Evolutionary conservation across 257 asterid species (phyloP).

Genomic region (Thymus mandschuricus): DNA sequence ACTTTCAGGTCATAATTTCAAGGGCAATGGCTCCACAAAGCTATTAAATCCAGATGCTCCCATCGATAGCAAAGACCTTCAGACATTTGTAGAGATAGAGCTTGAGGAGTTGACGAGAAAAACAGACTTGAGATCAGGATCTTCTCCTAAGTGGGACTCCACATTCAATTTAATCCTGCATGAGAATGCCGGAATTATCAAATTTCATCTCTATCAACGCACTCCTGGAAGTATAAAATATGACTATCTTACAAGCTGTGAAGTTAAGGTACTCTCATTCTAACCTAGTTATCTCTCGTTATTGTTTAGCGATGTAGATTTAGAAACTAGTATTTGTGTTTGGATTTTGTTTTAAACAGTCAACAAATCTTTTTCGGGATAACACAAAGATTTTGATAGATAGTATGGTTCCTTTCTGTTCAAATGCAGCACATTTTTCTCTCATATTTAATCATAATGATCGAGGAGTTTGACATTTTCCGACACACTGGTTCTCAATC

Average conservation of each 20-base stretch:
- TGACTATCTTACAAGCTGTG: conserved; percentile 85
- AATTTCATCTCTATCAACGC: conserved; percentile 74
- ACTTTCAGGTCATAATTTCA: conserved; percentile 54
- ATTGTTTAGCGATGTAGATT: conserved; percentile 11
- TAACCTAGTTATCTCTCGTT: conserved; percentile 19
- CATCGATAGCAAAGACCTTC: conserved; percentile 56
- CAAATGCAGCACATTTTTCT: not conserved
- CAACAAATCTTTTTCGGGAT: not conserved
- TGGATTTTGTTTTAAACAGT: not conserved
- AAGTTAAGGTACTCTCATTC: conserved; percentile 68
- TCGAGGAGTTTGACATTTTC: not conserved
- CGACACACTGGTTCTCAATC: not conserved
- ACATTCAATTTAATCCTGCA: conserved; percentile 80
- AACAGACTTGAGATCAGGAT: conserved; percentile 65
- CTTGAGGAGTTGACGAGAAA: conserved; percentile 81
- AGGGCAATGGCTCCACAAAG: conserved; percentile 50
- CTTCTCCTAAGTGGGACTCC: conserved; percentile 83
- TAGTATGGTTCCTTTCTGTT: not conserved
- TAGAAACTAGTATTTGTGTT: too few relatives aligned
- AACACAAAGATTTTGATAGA: not conserved
- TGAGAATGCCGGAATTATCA: conserved; percentile 70
- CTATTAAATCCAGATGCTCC: conserved; percentile 44
- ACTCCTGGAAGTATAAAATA: conserved; percentile 72
- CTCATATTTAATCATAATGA: not conserved
- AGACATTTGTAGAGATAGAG: conserved; percentile 88